phyloP scores from a whole-genome alignment of 176 grass and related monocot genomes.

The Typha latifolia region DNA sequence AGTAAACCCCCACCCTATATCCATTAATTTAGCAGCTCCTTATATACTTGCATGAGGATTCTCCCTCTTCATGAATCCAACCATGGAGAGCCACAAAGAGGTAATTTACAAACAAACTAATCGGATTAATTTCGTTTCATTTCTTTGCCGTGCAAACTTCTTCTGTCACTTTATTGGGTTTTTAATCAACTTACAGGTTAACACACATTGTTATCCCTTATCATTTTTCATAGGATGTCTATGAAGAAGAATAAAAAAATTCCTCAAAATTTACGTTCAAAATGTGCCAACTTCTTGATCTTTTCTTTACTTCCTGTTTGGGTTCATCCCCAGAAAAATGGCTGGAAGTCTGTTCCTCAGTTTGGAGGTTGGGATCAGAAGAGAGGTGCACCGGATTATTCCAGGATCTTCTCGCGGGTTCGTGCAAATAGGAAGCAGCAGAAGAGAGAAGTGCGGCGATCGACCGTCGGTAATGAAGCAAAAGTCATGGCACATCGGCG shows the following conservation, averaged over 20 bases:
- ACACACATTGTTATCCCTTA: too few species aligned
- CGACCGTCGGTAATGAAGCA: slow-evolving; percentile 4
- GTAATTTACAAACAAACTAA: background rate
- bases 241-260: background rate
- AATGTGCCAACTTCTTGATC: too few species aligned
- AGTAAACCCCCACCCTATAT: background rate
- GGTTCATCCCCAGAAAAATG: slow-evolving; percentile 10
- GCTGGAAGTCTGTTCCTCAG: slow-evolving; percentile 20
- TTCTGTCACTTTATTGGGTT: background rate
- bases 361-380: slow-evolving; percentile 37
- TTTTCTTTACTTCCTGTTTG: background rate
- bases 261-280: background rate
- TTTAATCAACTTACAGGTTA: background rate
- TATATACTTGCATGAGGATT: background rate
- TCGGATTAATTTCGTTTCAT: background rate
- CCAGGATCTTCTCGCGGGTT: slow-evolving; percentile 34
- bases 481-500: slow-evolving; percentile 10
- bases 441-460: background rate
- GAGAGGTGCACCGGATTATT: slow-evolving; percentile 15
- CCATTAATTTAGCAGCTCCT: background rate
- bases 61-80: slow-evolving; percentile 5
- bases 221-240: background rate
- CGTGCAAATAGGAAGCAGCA: slow-evolving; percentile 27
- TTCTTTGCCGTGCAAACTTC: background rate
- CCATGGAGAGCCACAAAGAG: slow-evolving; percentile 20